Conservation (phyloP, 176 grass and related monocot species). For the Areca catechu region DNA sequence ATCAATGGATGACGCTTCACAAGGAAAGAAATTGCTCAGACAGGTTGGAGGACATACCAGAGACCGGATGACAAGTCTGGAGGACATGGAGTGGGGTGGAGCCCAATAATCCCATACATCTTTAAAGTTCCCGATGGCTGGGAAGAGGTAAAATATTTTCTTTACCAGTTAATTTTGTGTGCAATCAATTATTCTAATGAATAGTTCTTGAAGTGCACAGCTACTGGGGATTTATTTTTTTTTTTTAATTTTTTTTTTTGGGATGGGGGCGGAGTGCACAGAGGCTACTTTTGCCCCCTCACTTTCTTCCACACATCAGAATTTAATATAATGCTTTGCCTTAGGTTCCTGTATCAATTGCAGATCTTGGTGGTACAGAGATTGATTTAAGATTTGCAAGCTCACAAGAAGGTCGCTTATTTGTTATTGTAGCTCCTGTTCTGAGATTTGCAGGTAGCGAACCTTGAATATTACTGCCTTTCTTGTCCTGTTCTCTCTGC, state of each 20-base stretch:
- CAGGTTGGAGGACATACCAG: conserved; percentile 87
- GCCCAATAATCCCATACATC: conserved; percentile 80
- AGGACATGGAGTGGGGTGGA: conserved; percentile 92
- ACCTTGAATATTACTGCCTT: not conserved
- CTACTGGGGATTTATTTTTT: too few species aligned
- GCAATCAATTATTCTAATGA: too few species aligned
- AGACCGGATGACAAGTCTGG: conserved; percentile 91
- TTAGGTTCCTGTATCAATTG: conserved; percentile 87
- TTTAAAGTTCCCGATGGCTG: conserved; percentile 86
- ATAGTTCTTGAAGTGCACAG: too few species aligned
- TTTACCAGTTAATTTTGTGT: not conserved
- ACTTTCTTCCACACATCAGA: too few species aligned
- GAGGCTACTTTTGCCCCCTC: too few species aligned
- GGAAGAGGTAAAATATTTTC: conserved; percentile 43
- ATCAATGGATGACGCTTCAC: conserved; percentile 2
- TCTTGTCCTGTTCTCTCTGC: not conserved
- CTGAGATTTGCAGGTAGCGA: conserved; percentile 68
- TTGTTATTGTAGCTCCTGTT: conserved; percentile 75
- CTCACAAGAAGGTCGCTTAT: conserved; percentile 63
- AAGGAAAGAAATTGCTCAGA: conserved; percentile 54
- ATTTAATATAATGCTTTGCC: not conserved
- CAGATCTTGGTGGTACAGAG: conserved; percentile 94
- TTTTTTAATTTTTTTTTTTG: too few species aligned
- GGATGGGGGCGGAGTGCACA: too few species aligned
- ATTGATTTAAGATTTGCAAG: conserved; percentile 80